phyloP scores from a whole-genome alignment of 1,139 yeast species.

The Hyphopichia burtonii region DNA sequence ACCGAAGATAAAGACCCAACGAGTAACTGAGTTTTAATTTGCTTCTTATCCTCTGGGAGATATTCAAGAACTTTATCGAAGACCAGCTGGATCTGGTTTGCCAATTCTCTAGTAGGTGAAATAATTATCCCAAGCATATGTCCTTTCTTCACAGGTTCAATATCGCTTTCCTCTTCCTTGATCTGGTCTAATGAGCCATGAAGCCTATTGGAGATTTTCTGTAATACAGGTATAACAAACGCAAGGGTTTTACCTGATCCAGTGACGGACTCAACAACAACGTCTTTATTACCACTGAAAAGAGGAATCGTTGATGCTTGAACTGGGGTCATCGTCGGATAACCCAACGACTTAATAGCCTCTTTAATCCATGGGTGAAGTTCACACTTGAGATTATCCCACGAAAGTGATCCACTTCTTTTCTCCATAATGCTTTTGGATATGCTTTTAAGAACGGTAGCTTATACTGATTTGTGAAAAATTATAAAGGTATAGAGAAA shows the following conservation, averaged over 20 bases:
- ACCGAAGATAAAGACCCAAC: constrained; percentile 77
- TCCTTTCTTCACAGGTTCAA: constrained; percentile 49
- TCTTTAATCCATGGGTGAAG: constrained; percentile 50
- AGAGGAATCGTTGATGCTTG: constrained; percentile 95
- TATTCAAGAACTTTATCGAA: constrained; percentile 57
- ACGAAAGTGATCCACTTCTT: constrained; percentile 34
- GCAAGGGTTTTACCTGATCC: constrained; percentile 96
- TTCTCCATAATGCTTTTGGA: constrained; percentile 21
- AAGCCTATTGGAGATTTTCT: constrained; percentile 46
- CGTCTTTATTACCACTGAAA: constrained; percentile 86
- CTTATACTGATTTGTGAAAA: no score
- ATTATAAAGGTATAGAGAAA: background rate
- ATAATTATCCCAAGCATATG: constrained; percentile 71
- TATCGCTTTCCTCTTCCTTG: constrained; percentile 20
- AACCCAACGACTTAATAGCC: constrained; percentile 74
- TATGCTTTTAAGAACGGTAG: no score
- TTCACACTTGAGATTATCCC: constrained; percentile 35
- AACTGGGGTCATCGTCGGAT: constrained; percentile 88
- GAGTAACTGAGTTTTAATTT: constrained; percentile 64
- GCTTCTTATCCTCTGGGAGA: constrained; percentile 48
- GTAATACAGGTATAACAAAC: constrained; percentile 78
- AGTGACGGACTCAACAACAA: constrained; percentile 93
- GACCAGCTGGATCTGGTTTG: constrained; percentile 76
- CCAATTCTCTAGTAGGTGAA: constrained; percentile 92
- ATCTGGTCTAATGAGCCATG: constrained; percentile 16